Evolutionary conservation across 2,329 filamentous ascomycete species (phyloP).

Genomic region (Talaromyces sp.): DNA sequence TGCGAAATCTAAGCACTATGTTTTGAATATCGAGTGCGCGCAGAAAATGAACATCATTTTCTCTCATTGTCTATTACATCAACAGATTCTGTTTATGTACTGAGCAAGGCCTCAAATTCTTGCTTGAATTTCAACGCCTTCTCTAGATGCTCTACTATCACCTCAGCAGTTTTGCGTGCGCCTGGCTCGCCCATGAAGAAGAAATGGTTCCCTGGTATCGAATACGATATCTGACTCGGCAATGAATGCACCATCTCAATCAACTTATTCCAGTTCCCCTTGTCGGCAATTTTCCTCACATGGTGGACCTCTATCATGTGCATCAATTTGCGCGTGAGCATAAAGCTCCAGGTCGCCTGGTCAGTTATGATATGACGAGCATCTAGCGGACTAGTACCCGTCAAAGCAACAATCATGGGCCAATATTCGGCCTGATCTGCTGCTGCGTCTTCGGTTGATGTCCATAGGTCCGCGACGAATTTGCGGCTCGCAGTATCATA

Average conservation of each 20-base stretch:
- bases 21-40: too few species aligned
- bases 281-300: background rate
- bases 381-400: conserved; percentile 11
- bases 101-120: conserved; percentile 3
- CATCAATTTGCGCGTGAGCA: conserved; percentile 13
- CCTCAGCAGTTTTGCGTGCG: conserved; percentile 16
- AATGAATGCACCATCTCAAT: conserved; percentile 11
- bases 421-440: conserved; percentile 8
- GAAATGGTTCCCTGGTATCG: conserved; percentile 20
- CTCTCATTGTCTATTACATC: too few species aligned
- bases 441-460: conserved; percentile 10
- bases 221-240: conserved; percentile 7
- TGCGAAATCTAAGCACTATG: too few species aligned
- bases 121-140: background rate
- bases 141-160: conserved; percentile 8
- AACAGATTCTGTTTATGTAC: too few species aligned
- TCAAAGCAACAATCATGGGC: conserved; percentile 14
- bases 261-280: conserved; percentile 3
- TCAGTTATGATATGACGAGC: conserved; percentile 15
- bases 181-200: conserved; percentile 21
- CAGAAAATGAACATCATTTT: too few species aligned
- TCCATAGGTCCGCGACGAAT: conserved; percentile 3
- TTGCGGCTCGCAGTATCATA: conserved; percentile 3
- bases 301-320: conserved; percentile 2
- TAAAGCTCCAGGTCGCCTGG: conserved; percentile 14